A percentile compares a stretch with the other conserved stretches of the same genome.
phyloP scores from a whole-genome alignment of 1,139 yeast species.

The Nakaseomyces sp. region DNA sequence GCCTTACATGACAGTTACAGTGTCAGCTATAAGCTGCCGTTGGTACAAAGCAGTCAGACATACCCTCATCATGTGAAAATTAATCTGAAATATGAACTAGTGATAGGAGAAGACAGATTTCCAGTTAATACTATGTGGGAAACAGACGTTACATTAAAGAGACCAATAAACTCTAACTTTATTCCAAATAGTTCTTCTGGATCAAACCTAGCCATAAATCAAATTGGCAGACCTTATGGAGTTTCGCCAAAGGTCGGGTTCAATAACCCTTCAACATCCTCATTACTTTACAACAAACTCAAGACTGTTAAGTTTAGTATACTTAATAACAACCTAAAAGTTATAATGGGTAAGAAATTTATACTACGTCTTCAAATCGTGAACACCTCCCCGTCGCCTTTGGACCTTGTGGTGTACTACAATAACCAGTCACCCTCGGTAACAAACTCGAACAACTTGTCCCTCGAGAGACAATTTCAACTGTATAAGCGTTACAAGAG shows the following conservation, averaged over 20 bases:
- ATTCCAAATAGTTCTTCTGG: constrained; percentile 11
- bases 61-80: constrained; percentile 23
- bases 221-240: neutral
- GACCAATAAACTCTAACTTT: constrained; percentile 2
- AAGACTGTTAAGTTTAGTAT: constrained; percentile 25
- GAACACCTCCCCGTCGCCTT: constrained; percentile 20
- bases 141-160: constrained; percentile 27
- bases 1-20: constrained; percentile 25
- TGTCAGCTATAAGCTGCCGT: constrained; percentile 23
- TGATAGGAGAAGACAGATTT: constrained; percentile 8
- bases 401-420: constrained; percentile 26
- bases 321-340: constrained; percentile 16
- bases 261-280: constrained; percentile 13
- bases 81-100: constrained; percentile 18
- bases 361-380: constrained; percentile 24
- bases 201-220: constrained; percentile 4
- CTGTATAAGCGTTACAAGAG: constrained; percentile 17
- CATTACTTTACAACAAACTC: constrained; percentile 18
- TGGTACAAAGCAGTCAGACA: constrained; percentile 9
- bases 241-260: constrained; percentile 11
- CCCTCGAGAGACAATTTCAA: constrained; percentile 19
- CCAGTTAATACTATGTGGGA: constrained; percentile 28
- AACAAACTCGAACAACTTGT: constrained; percentile 9
- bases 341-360: constrained; percentile 21
- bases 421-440: constrained; percentile 16